Evolutionary conservation across 345 rosid genomes (phyloP), one percentile per base, ranked within the genome.

Genomic region (Aegle marmelos): DNA sequence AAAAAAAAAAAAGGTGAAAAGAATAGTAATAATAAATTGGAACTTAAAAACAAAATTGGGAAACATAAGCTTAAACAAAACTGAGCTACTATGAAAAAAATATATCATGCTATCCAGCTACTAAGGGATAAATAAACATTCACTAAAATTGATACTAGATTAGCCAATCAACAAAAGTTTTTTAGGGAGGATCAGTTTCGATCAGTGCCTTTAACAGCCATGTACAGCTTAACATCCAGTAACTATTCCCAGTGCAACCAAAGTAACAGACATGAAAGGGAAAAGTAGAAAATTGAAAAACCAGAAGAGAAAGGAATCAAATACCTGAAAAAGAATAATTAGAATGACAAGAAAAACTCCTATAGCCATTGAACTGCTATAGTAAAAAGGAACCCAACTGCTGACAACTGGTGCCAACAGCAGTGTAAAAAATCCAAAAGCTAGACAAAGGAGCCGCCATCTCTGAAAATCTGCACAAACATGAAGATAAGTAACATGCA

Each of bases 371-470:
- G 94, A 96, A 75, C 93, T 89, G 81, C 94, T 90, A 80, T 96
- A 94, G 77, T 96, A 94, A 79, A 96, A 96, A 4, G 97, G 98
- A 86, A 91, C 93, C 99, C 99, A 96, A 68, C 84, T 80, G 82
- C 98, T 92, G 81, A 91, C 91, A 73, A 91, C 69, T 24, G 99
- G 95, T 31, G 98, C 97, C 75, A 91, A 75, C 78, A 96, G 68
- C 48, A 92, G 79, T 73, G 94, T 74, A 25, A 86, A 50, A 75
- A 94, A 77, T 79, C 98, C 98, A 37, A 74, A 68, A 19, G 82
- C 94, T 24, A 96, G 88, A 89, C 87, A 92, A 31, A 91, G 3
- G 76, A 96, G 86, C 74, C 97, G 91, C 98, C 99, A 96, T 79
- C 25, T 70, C 68, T 94, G 95, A 80, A 84, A 85, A n/a, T 91